Evolutionary conservation across 2,329 filamentous ascomycete species (phyloP), one percentile per base, ranked within the genome.

Genomic region (Rhinocladiella similis): DNA sequence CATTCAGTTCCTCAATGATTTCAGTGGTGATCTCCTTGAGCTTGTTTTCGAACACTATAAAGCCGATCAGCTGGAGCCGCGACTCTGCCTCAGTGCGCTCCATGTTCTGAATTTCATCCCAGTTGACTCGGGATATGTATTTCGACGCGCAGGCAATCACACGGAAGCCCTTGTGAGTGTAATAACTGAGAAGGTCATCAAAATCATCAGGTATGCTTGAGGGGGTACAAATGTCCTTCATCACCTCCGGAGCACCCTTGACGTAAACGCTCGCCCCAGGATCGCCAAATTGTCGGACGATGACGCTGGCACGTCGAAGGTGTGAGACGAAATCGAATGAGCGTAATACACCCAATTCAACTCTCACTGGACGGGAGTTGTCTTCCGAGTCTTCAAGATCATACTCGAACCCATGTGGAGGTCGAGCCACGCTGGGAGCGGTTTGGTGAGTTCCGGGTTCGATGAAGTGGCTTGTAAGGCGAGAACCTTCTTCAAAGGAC

Each of bases 41-140:
- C 74, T 99, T 99, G 76, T 99, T 99, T 75, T 99, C 94, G 66
- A 99, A 99, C 52, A 99, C 88, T 68, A 99, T 97, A 74, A 99
- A 99, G 4, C 94, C 94, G 35, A 92, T 82, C 68, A 99, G 97
- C 45, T 93, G 85, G 10, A 99, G 82, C 29, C 86, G 80, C 2
- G 84, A 88, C 72, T 99, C 94, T 7, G 89, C 92, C 51, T 97
- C 89, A 38, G 86, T 77, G 27, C 94, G 87, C 65, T 86, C 89
- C 87, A 97, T 92, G 75, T 96, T 96, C 68, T 97, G 91, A 5
- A 92, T 87, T 70, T 95, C 96, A 53, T 96, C 85, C 92, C 91
- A 97, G 66, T 88, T 95, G 29, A 97, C 80, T 68, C 91, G 94
- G 54, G 85, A 84, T 50, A 97, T 83, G 67, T 94, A 89, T 70